A percentile compares a stretch with the other conserved stretches of the same genome.
Evolutionary conservation across 352 stramenopile species (phyloP).

Genomic region (Globisporangium spinosum): DNA sequence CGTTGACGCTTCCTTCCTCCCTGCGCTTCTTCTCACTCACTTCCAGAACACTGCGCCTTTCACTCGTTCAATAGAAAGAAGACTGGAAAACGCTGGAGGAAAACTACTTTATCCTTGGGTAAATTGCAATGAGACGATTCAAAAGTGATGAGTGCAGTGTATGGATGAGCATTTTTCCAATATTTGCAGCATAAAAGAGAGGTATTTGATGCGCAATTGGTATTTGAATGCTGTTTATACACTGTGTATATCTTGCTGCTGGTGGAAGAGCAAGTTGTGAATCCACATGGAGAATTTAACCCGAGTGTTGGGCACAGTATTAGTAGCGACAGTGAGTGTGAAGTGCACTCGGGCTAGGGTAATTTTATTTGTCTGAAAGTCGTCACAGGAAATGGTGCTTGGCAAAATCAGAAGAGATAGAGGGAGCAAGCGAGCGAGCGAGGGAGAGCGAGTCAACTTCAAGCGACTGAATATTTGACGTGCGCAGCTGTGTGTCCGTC

Average conservation of each 20-base stretch:
- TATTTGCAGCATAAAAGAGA: not conserved
- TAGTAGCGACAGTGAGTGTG: not conserved
- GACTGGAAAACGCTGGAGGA: not conserved
- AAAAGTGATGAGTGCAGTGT: not conserved
- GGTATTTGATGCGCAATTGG: not conserved
- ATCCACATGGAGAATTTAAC: not conserved
- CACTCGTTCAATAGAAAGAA: not conserved
- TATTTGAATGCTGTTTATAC: not conserved
- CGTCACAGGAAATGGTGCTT: not conserved
- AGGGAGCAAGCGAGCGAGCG: not conserved
- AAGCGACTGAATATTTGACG: slow-evolving; percentile 7
- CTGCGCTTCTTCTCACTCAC: not conserved
- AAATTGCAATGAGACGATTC: not conserved
- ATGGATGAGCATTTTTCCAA: not conserved
- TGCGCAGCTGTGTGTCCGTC: not conserved
- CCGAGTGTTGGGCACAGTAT: too few species aligned
- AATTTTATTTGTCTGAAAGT: not conserved
- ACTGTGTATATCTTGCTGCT: not conserved
- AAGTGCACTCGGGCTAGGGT: not conserved
- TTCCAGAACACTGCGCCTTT: not conserved
- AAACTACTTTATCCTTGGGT: not conserved
- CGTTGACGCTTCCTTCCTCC: not conserved
- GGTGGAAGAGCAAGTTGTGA: not conserved
- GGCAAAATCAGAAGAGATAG: not conserved
- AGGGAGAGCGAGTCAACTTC: slow-evolving; percentile 8